These are phyloP conservation scores for Gnomoniopsis sp. DNA, from an alignment of 2,329 filamentous ascomycete species.

Conservation along the genomic window DNA sequence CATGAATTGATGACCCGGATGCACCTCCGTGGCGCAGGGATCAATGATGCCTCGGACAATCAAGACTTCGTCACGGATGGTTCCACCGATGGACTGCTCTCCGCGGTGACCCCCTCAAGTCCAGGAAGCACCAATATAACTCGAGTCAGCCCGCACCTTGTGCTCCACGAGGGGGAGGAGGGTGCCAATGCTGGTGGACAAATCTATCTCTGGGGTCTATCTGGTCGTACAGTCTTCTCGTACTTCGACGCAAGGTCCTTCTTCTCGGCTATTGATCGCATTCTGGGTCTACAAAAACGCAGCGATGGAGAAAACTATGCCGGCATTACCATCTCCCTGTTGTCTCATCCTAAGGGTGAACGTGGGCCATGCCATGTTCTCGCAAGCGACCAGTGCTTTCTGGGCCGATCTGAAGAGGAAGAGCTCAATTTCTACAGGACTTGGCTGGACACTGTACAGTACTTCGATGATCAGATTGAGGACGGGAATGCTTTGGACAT, in stretches of 20 bases:
- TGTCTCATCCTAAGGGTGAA: neutral
- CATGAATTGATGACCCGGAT: neutral
- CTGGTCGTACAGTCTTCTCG: neutral
- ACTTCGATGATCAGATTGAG: neutral
- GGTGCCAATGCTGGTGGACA: neutral
- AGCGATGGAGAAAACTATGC: neutral
- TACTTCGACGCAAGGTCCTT: neutral
- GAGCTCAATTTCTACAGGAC: slow-evolving; percentile 5
- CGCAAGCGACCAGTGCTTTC: slow-evolving; percentile 3
- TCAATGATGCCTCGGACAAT: neutral
- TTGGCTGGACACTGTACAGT: slow-evolving; percentile 6
- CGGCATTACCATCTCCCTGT: neutral
- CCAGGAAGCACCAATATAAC: neutral
- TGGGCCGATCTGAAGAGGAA: neutral
- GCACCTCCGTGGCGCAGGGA: neutral
- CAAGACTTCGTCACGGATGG: neutral
- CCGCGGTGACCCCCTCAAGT: neutral
- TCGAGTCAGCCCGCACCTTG: neutral
- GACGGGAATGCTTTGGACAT: neutral
- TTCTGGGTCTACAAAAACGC: neutral
- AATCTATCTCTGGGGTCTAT: slow-evolving; percentile 2
- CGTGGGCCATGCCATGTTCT: neutral
- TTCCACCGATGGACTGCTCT: neutral
- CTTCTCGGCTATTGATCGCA: slow-evolving; percentile 9
- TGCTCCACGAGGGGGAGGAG: slow-evolving; percentile 3